Evolutionary conservation across 169 alveolate genomes (phyloP).

Genomic region (Plasmodium berghei): DNA sequence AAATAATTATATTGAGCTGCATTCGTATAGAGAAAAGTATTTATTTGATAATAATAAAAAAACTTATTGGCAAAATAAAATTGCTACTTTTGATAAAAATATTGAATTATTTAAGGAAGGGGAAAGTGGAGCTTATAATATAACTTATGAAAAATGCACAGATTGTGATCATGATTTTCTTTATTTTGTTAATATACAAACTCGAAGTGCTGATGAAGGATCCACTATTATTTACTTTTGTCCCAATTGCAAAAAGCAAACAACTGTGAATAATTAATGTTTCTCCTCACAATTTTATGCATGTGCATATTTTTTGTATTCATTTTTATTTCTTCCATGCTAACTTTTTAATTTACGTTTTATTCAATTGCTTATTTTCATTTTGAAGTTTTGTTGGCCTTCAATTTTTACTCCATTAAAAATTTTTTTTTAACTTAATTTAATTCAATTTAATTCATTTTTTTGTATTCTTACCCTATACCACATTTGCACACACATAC

Average conservation of each 20-base stretch:
- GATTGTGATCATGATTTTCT: slow-evolving; percentile 89
- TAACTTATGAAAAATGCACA: slow-evolving; percentile 85
- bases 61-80: slow-evolving; percentile 84
- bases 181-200: slow-evolving; percentile 88
- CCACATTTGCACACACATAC: no score
- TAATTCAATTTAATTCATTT: no score
- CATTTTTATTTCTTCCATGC: not conserved
- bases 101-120: slow-evolving; percentile 62
- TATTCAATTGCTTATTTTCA: not conserved
- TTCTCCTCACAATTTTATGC: not conserved
- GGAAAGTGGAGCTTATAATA: slow-evolving; percentile 76
- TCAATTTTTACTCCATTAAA: no score
- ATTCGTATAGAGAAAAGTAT: slow-evolving; percentile 82
- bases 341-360: not conserved
- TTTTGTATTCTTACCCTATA: no score
- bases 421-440: no score
- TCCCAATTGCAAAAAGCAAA: slow-evolving; percentile 86
- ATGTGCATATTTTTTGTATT: not conserved
- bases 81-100: slow-evolving; percentile 39
- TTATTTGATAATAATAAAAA: slow-evolving; percentile 82
- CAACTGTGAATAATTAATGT: slow-evolving; percentile 84
- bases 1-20: slow-evolving; percentile 77
- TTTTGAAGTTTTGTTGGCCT: not conserved
- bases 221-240: slow-evolving; percentile 91
- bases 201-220: slow-evolving; percentile 93